Evolutionary conservation across 306 rosid genomes (phyloP).

Genomic region (Arachis hypogaea): DNA sequence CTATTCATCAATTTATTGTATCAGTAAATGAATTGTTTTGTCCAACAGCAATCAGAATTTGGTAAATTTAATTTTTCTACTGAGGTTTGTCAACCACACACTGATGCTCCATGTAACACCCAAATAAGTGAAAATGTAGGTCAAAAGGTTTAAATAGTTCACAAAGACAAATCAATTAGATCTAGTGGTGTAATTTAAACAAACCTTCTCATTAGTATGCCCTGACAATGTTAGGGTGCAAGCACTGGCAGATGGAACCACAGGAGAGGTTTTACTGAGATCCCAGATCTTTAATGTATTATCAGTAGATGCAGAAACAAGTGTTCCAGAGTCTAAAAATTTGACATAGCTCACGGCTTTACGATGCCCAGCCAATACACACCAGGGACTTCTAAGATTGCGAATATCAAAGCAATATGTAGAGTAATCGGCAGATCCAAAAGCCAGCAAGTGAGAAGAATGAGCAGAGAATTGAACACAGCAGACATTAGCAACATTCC

Average conservation of each 20-base stretch:
- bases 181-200: slow-evolving; percentile 30
- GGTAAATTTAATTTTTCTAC: slow-evolving; percentile 14
- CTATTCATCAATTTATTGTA: slow-evolving; percentile 27
- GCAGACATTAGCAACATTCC: slow-evolving; percentile 85
- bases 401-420: slow-evolving; percentile 95
- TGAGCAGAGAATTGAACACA: slow-evolving; percentile 93
- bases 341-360: slow-evolving; percentile 91
- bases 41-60: slow-evolving; percentile 22
- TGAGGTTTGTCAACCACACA: slow-evolving; percentile 10
- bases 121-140: slow-evolving; percentile 3
- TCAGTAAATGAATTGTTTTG: slow-evolving; percentile 17
- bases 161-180: slow-evolving; percentile 19
- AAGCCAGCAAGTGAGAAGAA: slow-evolving; percentile 78
- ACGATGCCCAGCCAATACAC: slow-evolving; percentile 79
- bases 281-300: slow-evolving; percentile 92
- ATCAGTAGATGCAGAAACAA: slow-evolving; percentile 95
- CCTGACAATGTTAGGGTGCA: slow-evolving; percentile 83
- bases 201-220: slow-evolving; percentile 92
- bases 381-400: slow-evolving; percentile 84
- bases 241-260: slow-evolving; percentile 65
- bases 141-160: slow-evolving; percentile 17
- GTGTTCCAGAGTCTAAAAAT: slow-evolving; percentile 89
- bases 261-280: slow-evolving; percentile 68
- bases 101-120: slow-evolving; percentile 17
- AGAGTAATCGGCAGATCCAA: slow-evolving; percentile 82